phyloP scores from a whole-genome alignment of 1,284 basidiomycete genomes.

The Anthracocystis setariae region DNA sequence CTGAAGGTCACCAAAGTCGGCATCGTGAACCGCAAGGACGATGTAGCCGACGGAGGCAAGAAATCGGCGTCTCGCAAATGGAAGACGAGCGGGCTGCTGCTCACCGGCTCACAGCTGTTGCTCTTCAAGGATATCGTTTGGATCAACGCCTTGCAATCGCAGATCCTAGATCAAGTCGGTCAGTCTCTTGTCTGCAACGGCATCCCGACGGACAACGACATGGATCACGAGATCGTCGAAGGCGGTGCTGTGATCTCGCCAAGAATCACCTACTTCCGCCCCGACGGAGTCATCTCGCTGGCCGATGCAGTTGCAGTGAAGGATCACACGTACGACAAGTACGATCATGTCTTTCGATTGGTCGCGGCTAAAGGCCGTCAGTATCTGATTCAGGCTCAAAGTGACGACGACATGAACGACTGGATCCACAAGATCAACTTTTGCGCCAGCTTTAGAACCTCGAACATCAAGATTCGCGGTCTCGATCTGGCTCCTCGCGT shows the following conservation, averaged over 20 bases:
- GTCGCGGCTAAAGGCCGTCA: slow-evolving; percentile 75
- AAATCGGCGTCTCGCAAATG: slow-evolving; percentile 84
- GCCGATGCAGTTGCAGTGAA: slow-evolving; percentile 59
- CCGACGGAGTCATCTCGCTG: slow-evolving; percentile 86
- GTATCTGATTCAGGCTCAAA: slow-evolving; percentile 80
- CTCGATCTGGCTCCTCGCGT: slow-evolving; percentile 53
- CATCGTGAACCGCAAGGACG: slow-evolving; percentile 79
- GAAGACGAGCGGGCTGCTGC: slow-evolving; percentile 84
- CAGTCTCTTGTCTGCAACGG: slow-evolving; percentile 46
- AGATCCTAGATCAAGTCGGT: slow-evolving; percentile 69
- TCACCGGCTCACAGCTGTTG: slow-evolving; percentile 89
- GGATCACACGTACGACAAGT: slow-evolving; percentile 69
- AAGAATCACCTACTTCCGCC: slow-evolving; percentile 76
- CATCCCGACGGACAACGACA: slow-evolving; percentile 21
- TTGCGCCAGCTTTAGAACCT: slow-evolving; percentile 87
- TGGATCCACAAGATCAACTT: slow-evolving; percentile 96
- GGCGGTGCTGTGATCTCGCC: slow-evolving; percentile 70
- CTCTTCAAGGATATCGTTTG: slow-evolving; percentile 87
- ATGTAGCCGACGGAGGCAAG: slow-evolving; percentile 79
- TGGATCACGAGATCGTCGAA: slow-evolving; percentile 22
- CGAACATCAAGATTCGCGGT: slow-evolving; percentile 84
- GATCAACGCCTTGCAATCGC: slow-evolving; percentile 73
- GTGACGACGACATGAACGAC: slow-evolving; percentile 82
- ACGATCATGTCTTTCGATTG: slow-evolving; percentile 81
- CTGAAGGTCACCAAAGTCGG: slow-evolving; percentile 86